Conservation (phyloP, 1,139 yeast species). For the Hemisphaericaspora lyxosophila region DNA sequence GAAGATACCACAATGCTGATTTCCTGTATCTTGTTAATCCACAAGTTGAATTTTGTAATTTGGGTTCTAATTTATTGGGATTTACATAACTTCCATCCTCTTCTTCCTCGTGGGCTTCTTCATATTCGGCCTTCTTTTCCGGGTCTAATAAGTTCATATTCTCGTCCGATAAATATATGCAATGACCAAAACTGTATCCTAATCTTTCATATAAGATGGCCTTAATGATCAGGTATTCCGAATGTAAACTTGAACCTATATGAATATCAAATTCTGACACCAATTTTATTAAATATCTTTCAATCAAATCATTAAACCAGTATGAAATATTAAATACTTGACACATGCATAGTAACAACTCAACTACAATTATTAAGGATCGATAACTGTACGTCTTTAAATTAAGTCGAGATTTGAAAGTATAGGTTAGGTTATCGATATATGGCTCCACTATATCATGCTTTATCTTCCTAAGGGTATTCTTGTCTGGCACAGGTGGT, state of each 20-base stretch:
- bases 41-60: conserved; percentile 34
- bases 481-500: conserved; percentile 29
- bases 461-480: conserved; percentile 59
- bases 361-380: conserved; percentile 39
- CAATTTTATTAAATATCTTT: conserved; percentile 42
- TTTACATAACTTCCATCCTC: conserved; percentile 38
- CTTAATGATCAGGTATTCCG: conserved; percentile 23
- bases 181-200: conserved; percentile 39
- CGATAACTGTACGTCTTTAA: conserved; percentile 63
- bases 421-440: conserved; percentile 57
- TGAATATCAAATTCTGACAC: conserved; percentile 42
- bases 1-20: conserved; percentile 73
- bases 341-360: conserved; percentile 55
- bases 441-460: conserved; percentile 65
- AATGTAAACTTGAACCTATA: conserved; percentile 29
- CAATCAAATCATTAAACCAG: conserved; percentile 53
- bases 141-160: conserved; percentile 13
- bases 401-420: conserved; percentile 59
- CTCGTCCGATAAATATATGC: conserved; percentile 21
- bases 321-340: conserved; percentile 37
- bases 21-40: conserved; percentile 69
- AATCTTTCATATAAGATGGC: conserved; percentile 43
- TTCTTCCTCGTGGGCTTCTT: conserved; percentile 14
- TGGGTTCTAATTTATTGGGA: conserved; percentile 35
- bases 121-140: neutral